Conservation (phyloP, 1,284 basidiomycete species). For the Ceratobasidium sp. region DNA sequence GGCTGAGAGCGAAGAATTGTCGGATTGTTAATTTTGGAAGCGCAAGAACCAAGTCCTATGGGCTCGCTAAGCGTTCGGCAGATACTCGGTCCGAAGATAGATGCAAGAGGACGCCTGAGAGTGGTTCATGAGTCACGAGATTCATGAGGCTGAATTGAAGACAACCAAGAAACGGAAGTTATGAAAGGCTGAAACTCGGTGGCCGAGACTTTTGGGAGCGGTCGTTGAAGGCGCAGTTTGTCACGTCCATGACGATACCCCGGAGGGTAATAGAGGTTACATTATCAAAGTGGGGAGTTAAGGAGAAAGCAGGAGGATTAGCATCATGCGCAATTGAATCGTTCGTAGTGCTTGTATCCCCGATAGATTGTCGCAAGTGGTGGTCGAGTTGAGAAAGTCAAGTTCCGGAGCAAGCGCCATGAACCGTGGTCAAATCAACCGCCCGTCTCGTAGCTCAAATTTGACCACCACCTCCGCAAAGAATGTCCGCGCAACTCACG, state of each 20-base stretch:
- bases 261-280: not conserved
- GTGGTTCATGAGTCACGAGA: constrained; percentile 46
- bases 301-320: not conserved
- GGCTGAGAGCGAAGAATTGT: constrained; percentile 28
- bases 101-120: constrained; percentile 49
- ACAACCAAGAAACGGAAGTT: not conserved
- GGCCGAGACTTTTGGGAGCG: not conserved
- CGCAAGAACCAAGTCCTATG: not conserved
- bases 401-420: not conserved
- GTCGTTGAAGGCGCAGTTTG: not conserved
- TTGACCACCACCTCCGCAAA: constrained; percentile 1
- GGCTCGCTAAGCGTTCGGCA: not conserved
- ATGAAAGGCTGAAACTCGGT: constrained; percentile 24
- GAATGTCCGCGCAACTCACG: constrained; percentile 29
- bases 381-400: not conserved
- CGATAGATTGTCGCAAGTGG: not conserved
- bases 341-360: not conserved
- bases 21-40: not conserved
- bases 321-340: not conserved
- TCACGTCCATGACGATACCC: not conserved
- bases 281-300: not conserved
- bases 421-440: not conserved
- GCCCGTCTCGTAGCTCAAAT: not conserved
- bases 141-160: not conserved
- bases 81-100: constrained; percentile 29